phyloP scores from a whole-genome alignment of 1,284 basidiomycete species.

The Cryptococcus sp. region DNA sequence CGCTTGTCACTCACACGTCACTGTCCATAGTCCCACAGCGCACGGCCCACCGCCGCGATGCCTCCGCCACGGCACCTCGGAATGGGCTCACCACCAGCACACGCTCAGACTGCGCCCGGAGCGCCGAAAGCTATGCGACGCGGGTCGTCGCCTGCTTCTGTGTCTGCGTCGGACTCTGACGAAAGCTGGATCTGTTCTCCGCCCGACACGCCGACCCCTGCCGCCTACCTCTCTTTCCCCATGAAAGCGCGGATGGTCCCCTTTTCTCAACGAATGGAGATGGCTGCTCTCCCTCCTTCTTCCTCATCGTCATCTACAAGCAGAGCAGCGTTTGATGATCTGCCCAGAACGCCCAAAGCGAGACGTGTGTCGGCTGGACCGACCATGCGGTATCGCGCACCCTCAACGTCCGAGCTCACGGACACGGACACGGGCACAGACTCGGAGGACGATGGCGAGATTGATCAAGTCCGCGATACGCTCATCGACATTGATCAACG shows the following conservation, averaged over 20 bases:
- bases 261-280: no score
- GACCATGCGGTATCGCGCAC: neutral
- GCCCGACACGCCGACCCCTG: neutral
- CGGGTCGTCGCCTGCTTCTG: neutral
- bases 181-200: neutral
- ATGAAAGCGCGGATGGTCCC: neutral
- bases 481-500: neutral
- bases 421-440: conserved; percentile 3
- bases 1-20: no score
- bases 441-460: conserved; percentile 5
- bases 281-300: no score
- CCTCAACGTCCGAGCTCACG: neutral
- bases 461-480: neutral
- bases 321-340: neutral
- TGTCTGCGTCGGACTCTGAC: neutral
- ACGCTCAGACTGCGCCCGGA: no score
- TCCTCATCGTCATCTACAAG: neutral
- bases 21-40: neutral
- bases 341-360: neutral
- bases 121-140: no score
- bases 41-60: neutral
- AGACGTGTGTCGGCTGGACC: neutral
- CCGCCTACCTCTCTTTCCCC: neutral
- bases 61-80: neutral
- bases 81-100: no score